Conservation (phyloP, 176 grass and related monocot species). For the Carex littledalei region DNA sequence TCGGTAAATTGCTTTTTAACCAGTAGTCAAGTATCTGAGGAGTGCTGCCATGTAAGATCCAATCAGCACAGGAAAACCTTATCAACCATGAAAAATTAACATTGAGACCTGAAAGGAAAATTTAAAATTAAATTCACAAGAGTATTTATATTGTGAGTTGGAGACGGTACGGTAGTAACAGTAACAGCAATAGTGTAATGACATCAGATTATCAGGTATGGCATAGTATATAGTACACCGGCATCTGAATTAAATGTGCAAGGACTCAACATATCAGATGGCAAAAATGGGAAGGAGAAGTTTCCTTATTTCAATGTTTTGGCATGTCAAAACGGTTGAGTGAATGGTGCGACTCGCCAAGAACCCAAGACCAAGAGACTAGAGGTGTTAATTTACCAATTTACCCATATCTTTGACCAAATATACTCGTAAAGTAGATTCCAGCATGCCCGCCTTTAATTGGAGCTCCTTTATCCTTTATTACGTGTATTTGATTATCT, state of each 20-base stretch:
- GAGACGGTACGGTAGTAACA: background rate
- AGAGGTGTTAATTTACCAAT: no score
- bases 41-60: background rate
- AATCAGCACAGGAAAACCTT: background rate
- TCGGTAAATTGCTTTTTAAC: no score
- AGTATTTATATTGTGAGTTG: background rate
- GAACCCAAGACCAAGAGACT: background rate
- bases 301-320: background rate
- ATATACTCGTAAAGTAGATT: background rate
- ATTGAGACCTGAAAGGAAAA: no score
- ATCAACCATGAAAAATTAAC: background rate
- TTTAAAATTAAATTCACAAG: no score
- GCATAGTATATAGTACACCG: background rate
- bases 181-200: background rate
- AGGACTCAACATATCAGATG: background rate
- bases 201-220: background rate
- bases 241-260: background rate
- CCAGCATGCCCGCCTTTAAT: background rate
- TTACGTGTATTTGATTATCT: background rate
- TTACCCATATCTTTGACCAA: no score
- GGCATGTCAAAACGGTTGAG: background rate
- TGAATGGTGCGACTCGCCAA: background rate
- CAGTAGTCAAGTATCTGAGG: background rate
- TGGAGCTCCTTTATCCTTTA: background rate
- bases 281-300: background rate